These are phyloP conservation scores for Scheffersomyces spartinae DNA, from an alignment of 805 yeast species.

Conservation along the genomic window DNA sequence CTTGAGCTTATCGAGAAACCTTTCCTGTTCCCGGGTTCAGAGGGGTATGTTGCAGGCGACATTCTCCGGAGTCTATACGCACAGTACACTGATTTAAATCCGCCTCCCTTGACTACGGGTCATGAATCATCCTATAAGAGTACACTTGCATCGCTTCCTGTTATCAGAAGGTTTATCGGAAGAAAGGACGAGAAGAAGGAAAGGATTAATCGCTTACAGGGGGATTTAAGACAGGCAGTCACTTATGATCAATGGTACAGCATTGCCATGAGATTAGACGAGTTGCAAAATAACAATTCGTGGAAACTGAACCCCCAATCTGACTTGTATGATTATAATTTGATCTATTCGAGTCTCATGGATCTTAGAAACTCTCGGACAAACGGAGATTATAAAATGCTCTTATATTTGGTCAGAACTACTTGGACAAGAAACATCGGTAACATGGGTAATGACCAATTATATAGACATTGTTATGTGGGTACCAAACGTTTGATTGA, in stretches of 20 bases:
- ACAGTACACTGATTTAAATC: too few relatives aligned
- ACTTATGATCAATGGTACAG: slow-evolving; percentile 56
- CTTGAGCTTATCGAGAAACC: too few relatives aligned
- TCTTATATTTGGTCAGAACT: slow-evolving; percentile 71
- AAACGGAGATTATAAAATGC: slow-evolving; percentile 42
- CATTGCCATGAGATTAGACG: slow-evolving; percentile 53
- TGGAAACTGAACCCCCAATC: slow-evolving; percentile 66
- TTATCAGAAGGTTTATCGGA: slow-evolving; percentile 11
- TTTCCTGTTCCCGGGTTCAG: too few relatives aligned
- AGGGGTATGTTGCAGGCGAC: too few relatives aligned
- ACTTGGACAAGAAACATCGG: slow-evolving; percentile 80
- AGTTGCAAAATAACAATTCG: slow-evolving; percentile 43
- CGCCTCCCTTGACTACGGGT: too few relatives aligned
- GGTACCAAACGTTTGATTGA: slow-evolving; percentile 84
- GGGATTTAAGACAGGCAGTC: slow-evolving; percentile 22
- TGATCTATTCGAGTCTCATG: slow-evolving; percentile 39
- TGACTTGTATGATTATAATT: slow-evolving; percentile 59
- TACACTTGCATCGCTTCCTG: too few relatives aligned
- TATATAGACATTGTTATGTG: slow-evolving; percentile 67
- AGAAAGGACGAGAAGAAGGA: slow-evolving; percentile 11
- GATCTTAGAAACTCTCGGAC: slow-evolving; percentile 52
- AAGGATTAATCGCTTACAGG: slow-evolving; percentile 12
- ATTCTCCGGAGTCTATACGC: too few relatives aligned
- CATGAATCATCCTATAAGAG: too few relatives aligned
- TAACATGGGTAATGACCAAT: slow-evolving; percentile 69